Evolutionary conservation across 106 monocot genomes (phyloP).

Genomic region (Triglochin maritima): DNA sequence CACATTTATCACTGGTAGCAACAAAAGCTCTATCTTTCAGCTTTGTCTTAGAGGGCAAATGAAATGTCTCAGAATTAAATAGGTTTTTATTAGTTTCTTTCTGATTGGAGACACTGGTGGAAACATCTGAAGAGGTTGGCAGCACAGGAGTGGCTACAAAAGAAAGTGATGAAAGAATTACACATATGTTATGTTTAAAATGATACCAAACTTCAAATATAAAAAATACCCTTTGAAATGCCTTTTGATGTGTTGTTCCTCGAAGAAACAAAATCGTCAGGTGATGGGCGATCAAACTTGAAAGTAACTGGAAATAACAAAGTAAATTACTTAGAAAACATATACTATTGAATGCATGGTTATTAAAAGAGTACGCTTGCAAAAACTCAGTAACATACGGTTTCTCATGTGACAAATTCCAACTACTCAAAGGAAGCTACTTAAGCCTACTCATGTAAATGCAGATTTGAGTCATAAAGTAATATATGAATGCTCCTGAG

Average conservation of each 20-base stretch:
- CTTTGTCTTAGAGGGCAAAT: background rate
- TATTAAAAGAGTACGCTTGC: background rate
- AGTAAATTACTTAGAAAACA: background rate
- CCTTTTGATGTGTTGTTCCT: slow-evolving; percentile 44
- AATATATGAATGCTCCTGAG: too few relatives aligned
- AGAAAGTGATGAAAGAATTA: slow-evolving; percentile 2
- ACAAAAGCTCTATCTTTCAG: background rate
- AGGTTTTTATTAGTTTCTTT: slow-evolving; percentile 9
- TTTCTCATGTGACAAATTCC: too few relatives aligned
- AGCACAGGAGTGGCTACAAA: slow-evolving; percentile 8
- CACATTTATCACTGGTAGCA: slow-evolving; percentile 10
- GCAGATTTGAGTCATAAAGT: too few relatives aligned
- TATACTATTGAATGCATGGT: background rate
- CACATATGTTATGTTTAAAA: background rate
- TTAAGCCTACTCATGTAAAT: too few relatives aligned
- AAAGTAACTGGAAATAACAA: slow-evolving; percentile 52
- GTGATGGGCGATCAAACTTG: slow-evolving; percentile 82
- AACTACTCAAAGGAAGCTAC: too few relatives aligned
- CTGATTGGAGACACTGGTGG: slow-evolving; percentile 13
- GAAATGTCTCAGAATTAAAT: background rate
- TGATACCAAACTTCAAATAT: background rate
- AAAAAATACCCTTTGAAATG: slow-evolving; percentile 37
- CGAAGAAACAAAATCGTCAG: slow-evolving; percentile 66
- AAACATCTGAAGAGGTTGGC: slow-evolving; percentile 14
- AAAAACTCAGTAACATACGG: background rate